Evolutionary conservation across 2,329 filamentous ascomycete genomes (phyloP), one percentile per base, ranked within the genome.

Genomic region (Scedosporium aurantiacum): DNA sequence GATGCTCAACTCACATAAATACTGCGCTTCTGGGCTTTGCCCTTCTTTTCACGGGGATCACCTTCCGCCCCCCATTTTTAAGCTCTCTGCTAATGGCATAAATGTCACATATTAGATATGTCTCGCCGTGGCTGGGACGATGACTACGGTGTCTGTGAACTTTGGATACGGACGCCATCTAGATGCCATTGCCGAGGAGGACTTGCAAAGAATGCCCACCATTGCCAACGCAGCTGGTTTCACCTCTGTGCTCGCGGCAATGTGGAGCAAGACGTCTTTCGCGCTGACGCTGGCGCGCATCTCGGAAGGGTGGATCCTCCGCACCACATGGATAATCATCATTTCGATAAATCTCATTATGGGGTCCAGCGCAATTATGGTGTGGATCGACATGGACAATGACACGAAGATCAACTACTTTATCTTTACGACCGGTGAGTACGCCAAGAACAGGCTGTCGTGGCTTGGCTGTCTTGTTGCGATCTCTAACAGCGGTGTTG

Each of bases 261-360:
- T 72, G 1, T 68, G 67, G 60, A 74, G 71, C 63, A 76, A 75
- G 62, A 72, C 73, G 0, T 74, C 74, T 0, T 73, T 76, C 61
- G 72, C 71, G 8, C 65, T 74, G n/a, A 74, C 73, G 0, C 63
- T 74, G 2, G 66, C 74, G 23, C 67, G 72, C 3, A 68, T 74
- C 37, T 64, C 67, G 3, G 54, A 61, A 64, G 70, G 71, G 62
- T 67, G 66, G 63, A 18, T 58, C 21, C 23, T 58, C 14, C 37
- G 27, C 41, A 21, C 73, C 47, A 68, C 74, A 5, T 66, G 72
- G 63, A 66, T 70, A 7, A 68, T 72, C 60, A 73, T 73, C 50
- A 21, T 70, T 6, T 69, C 68, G 0, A 70, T 74, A 66, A 73
- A 73, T 55, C 28, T 67, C 28, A 28, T 66, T 27, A 65, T 68